phyloP scores from a whole-genome alignment of 2,329 filamentous ascomycete species.

The Cephalotrichum gorgonifer region DNA sequence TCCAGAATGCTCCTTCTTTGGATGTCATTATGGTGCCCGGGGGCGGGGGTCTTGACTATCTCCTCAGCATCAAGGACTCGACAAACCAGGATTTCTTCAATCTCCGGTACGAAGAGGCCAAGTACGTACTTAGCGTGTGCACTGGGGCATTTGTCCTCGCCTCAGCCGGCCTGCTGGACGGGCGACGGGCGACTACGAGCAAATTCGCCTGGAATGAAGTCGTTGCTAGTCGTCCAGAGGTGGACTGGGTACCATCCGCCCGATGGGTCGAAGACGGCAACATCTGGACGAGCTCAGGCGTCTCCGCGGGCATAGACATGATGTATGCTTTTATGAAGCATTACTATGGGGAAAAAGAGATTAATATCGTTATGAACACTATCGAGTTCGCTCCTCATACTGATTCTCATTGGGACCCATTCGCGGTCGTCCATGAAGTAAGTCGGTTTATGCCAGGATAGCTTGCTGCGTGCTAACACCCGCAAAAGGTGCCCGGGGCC shows the following conservation, averaged over 20 bases:
- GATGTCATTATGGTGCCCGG: conserved; percentile 28
- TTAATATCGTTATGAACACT: conserved; percentile 7
- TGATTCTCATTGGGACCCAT: conserved; percentile 14
- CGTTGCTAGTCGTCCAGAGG: conserved; percentile 25
- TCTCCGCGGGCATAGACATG: conserved; percentile 33
- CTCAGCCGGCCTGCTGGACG: conserved; percentile 43
- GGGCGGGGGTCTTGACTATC: conserved; percentile 19
- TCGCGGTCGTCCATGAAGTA: conserved; percentile 12
- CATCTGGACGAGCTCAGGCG: conserved; percentile 51
- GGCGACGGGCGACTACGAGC: conserved; percentile 49
- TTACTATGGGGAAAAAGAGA: not conserved
- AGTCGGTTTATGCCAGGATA: not conserved
- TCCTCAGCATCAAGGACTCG: conserved; percentile 5
- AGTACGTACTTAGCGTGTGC: conserved; percentile 50
- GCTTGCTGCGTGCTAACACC: not conserved
- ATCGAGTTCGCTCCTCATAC: conserved; percentile 13
- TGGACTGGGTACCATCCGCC: conserved; percentile 44
- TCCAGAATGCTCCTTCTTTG: conserved; percentile 16
- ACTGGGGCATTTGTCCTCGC: conserved; percentile 47
- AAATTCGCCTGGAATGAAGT: conserved; percentile 31
- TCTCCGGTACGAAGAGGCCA: conserved; percentile 27
- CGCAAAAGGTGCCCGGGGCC: conserved; percentile 1
- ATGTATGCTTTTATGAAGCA: conserved; percentile 17
- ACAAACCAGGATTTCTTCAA: conserved; percentile 28
- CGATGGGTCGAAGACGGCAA: conserved; percentile 52